Base-by-base conservation (phyloP, 768 basidiomycete species). In the Lentinula sp. region DNA sequence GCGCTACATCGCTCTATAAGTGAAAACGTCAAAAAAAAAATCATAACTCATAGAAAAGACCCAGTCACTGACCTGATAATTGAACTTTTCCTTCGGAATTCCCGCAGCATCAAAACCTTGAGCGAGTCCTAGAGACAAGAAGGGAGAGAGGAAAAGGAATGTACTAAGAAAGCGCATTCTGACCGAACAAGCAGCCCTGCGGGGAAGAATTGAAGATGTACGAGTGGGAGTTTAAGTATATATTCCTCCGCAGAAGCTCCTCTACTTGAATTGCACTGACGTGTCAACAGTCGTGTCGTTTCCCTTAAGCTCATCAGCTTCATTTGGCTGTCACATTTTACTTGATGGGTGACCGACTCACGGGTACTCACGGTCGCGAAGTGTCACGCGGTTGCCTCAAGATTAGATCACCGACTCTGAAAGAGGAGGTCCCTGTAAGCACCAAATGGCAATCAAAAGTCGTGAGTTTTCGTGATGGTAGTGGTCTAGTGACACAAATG, bases 1-100 rank as follows among this genome's bases (percentile, higher is more conserved):
- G 90, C 42, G 93, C 84, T 61, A 97, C 93, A 74, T 96, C 95
- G 67, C 94, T 95, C 94, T 95, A 68, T 0, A 63, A 35, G 59
- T 36, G 48, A 33, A 52, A 55, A 62, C 36, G 37, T 45, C 18
- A 12, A 10, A 46, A 20, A 18, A 28, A 1, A 37, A 42, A 6
- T 53, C 60, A 39, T 4, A 16, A 56, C 43, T 45, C 23, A 13
- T 23, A 13, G 51, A 54, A 13, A 37, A 16, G 48, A 39, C 20
- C 32, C 52, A 28, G 41, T 49, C 43, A 69, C 76, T 7, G 63
- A 87, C 90, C 81, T 91, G 88, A 71, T 91, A 92, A 66, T 83
- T 78, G 65, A 85, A 84, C 69, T 84, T 89, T 63, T 82, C 77
- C 73, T 81, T 85, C 18, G 76, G 73, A 36, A 69, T 67, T 41